phyloP scores from a whole-genome alignment of 768 basidiomycete genomes.

The Tylopilus rubrobrunneus region DNA sequence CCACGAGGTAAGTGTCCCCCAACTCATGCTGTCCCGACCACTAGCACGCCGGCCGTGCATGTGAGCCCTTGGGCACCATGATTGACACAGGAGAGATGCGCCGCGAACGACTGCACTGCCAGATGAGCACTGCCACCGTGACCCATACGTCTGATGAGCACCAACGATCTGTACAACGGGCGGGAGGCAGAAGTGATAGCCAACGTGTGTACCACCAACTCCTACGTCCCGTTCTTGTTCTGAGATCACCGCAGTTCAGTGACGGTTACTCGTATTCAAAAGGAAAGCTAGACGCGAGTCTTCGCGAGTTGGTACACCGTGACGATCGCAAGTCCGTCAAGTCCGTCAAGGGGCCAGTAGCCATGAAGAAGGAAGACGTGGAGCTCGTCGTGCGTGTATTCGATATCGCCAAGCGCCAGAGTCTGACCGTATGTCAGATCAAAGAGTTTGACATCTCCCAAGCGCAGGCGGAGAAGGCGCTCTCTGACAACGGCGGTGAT shows the following conservation, averaged over 20 bases:
- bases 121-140: slow-evolving; percentile 22
- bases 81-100: too few relatives aligned
- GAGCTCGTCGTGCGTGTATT: slow-evolving; percentile 24
- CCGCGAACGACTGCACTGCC: too few relatives aligned
- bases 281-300: slow-evolving; percentile 31
- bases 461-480: slow-evolving; percentile 28
- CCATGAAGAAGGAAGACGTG: slow-evolving; percentile 28
- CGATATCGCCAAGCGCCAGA: background rate
- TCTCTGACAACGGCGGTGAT: slow-evolving; percentile 29
- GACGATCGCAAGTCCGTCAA: slow-evolving; percentile 51
- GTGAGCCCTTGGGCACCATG: too few relatives aligned
- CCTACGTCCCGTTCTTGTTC: background rate
- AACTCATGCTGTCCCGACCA: too few relatives aligned
- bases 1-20: too few relatives aligned
- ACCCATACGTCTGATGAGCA: background rate
- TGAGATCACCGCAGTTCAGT: slow-evolving; percentile 45
- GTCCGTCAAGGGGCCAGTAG: slow-evolving; percentile 28
- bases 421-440: slow-evolving; percentile 18
- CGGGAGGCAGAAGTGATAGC: slow-evolving; percentile 30
- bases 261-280: slow-evolving; percentile 45
- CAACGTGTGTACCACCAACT: slow-evolving; percentile 14
- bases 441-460: slow-evolving; percentile 28
- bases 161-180: slow-evolving; percentile 25
- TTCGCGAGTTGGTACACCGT: slow-evolving; percentile 45
- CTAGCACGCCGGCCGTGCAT: too few relatives aligned